phyloP scores from a whole-genome alignment of 345 rosid species.

The Eucalyptus rudis region DNA sequence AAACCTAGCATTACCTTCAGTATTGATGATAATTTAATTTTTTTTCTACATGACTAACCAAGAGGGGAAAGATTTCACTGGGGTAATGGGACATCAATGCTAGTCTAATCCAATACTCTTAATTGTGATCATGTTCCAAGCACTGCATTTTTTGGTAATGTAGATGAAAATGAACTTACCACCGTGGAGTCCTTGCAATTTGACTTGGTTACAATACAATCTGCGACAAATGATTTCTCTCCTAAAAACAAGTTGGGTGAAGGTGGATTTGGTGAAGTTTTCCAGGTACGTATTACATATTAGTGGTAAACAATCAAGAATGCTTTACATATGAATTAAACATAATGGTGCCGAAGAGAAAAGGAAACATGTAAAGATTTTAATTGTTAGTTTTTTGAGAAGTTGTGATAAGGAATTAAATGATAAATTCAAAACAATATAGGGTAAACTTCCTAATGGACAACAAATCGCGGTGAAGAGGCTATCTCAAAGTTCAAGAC shows the following conservation, averaged over 20 bases:
- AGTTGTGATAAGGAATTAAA: background rate
- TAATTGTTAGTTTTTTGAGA: background rate
- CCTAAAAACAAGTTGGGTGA: conserved; percentile 43
- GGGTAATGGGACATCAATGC: no score
- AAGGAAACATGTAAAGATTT: background rate
- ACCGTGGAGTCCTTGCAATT: conserved; percentile 26
- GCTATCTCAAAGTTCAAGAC: conserved; percentile 15
- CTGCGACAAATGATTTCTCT: conserved; percentile 42
- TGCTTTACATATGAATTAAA: background rate
- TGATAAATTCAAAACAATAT: background rate
- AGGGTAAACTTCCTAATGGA: conserved; percentile 28
- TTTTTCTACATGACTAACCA: no score
- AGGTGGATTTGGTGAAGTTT: conserved; percentile 72
- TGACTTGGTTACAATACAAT: conserved; percentile 17
- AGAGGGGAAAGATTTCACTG: no score
- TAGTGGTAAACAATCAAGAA: background rate
- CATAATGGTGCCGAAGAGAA: background rate
- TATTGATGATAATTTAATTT: background rate
- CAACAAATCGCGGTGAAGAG: conserved; percentile 37
- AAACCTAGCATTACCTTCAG: background rate
- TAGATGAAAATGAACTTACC: conserved; percentile 13
- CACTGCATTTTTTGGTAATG: background rate
- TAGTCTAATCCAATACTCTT: no score
- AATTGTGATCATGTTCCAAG: no score
- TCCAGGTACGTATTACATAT: conserved; percentile 16